Conservation (phyloP, 2,329 filamentous ascomycete genomes). For the Fonsecaea nubica region DNA sequence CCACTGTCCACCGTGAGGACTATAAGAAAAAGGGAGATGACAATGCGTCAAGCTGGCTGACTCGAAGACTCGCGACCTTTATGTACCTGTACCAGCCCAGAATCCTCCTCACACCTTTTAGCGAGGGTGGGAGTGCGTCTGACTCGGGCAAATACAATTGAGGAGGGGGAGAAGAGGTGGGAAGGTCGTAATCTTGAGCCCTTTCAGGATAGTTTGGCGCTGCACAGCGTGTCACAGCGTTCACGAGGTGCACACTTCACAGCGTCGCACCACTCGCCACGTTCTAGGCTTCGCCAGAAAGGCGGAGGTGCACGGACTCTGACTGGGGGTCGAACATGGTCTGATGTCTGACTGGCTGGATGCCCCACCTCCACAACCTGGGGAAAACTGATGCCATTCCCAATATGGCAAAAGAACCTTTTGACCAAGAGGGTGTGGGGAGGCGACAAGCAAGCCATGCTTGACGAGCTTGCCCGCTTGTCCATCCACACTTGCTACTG, state of each 20-base stretch:
- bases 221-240: too few relatives aligned
- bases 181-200: slow-evolving; percentile 1
- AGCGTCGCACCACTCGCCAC: background rate
- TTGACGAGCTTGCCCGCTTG: background rate
- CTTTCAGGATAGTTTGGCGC: background rate
- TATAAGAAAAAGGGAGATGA: background rate
- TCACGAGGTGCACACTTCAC: background rate
- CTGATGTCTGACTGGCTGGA: background rate
- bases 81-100: background rate
- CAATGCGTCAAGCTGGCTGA: background rate
- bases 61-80: background rate
- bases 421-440: background rate
- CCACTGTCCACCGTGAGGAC: too few relatives aligned
- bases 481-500: too few relatives aligned
- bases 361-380: background rate
- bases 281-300: background rate
- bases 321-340: background rate
- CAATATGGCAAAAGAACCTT: background rate
- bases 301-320: background rate
- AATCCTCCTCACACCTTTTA: background rate
- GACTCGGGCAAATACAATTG: background rate
- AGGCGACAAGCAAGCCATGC: background rate
- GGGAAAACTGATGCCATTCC: background rate
- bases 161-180: too few relatives aligned
- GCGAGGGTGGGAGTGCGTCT: background rate